Evolutionary conservation across 2,329 filamentous ascomycete genomes (phyloP).

Genomic region (Chalaropsis ovoidea): DNA sequence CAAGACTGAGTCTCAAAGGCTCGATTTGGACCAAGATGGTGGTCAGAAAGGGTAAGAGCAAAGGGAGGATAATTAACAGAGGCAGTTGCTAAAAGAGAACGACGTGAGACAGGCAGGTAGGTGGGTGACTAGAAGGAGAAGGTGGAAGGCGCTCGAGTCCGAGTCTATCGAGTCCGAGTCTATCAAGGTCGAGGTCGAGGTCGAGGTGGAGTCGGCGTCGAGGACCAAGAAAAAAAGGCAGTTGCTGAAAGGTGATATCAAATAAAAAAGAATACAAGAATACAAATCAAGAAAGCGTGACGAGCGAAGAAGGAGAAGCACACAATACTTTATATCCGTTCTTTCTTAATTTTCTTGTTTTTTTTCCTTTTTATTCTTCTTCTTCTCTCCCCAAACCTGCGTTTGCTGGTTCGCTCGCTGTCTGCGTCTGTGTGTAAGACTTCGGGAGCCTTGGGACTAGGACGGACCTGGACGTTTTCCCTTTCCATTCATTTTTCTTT

Average conservation of each 20-base stretch:
- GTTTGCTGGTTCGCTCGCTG: conserved; percentile 13
- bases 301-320: background rate
- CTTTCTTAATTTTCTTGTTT: background rate
- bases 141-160: conserved; percentile 4
- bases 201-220: background rate
- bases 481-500: conserved; percentile 5
- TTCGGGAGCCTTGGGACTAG: conserved; percentile 15
- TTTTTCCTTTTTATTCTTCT: background rate
- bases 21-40: conserved; percentile 6
- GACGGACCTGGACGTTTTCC: conserved; percentile 10
- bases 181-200: background rate
- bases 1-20: background rate
- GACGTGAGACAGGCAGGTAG: conserved; percentile 9
- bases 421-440: conserved; percentile 16
- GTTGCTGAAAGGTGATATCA: background rate
- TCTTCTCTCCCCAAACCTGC: background rate
- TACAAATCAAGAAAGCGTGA: background rate
- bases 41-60: conserved; percentile 8
- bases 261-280: background rate
- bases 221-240: background rate
- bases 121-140: conserved; percentile 6
- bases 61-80: conserved; percentile 13
- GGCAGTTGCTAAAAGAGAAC: conserved; percentile 5
- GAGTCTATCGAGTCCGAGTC: background rate
- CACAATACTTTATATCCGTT: conserved; percentile 12